A percentile compares a stretch with the other conserved stretches of the same genome.
Conservation (phyloP, 108 stramenopile genomes). For the Skeletonema marinoi region DNA sequence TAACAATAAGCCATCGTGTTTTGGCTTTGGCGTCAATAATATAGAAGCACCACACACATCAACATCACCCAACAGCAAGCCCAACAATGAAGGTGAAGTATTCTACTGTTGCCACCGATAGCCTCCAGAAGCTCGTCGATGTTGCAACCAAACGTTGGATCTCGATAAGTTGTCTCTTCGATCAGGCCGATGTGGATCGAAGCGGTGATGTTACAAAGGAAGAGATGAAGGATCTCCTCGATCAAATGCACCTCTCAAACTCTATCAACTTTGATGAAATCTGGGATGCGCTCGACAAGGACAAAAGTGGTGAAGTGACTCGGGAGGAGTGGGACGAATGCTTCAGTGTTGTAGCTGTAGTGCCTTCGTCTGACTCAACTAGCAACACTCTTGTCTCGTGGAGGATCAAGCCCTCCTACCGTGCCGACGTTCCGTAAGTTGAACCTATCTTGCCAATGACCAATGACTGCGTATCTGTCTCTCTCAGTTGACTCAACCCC, state of each 20-base stretch:
- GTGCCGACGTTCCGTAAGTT: constrained; percentile 3
- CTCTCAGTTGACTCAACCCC: too few species aligned
- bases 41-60: too few species aligned
- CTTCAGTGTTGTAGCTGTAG: not conserved
- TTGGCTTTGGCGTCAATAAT: too few species aligned
- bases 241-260: constrained; percentile 4
- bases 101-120: constrained; percentile 6
- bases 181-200: constrained; percentile 2
- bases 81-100: not conserved
- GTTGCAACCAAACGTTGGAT: constrained; percentile 6
- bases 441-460: constrained; percentile 7
- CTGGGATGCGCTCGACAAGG: constrained; percentile 8
- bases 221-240: constrained; percentile 10
- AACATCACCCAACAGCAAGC: not conserved
- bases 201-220: constrained; percentile 10
- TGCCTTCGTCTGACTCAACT: constrained; percentile 10
- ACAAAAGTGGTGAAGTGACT: constrained; percentile 10
- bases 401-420: constrained; percentile 8
- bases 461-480: not conserved
- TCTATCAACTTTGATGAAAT: constrained; percentile 7
- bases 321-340: constrained; percentile 7
- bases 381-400: constrained; percentile 6
- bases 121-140: constrained; percentile 9
- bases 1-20: too few species aligned
- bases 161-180: constrained; percentile 3